phyloP scores from a whole-genome alignment of 371 early-diverging fungal species.

The Rhizomucor pusillus region DNA sequence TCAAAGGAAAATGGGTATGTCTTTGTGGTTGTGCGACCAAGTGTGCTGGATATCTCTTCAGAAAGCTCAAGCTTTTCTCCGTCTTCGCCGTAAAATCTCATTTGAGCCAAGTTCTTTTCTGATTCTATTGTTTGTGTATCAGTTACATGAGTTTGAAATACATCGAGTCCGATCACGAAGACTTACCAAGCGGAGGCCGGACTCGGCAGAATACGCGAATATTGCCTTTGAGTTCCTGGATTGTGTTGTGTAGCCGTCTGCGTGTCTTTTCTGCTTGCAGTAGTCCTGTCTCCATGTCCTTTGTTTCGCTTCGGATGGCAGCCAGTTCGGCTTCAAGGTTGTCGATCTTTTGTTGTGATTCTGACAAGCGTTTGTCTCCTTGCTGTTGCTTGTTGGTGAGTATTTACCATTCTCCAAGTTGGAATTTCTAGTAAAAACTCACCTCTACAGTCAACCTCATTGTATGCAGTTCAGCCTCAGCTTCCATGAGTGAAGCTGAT shows the following conservation, averaged over 20 bases:
- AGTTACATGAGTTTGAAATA: neutral
- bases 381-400: slow-evolving; percentile 15
- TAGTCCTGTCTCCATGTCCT: slow-evolving; percentile 62
- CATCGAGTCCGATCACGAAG: neutral
- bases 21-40: slow-evolving; percentile 45
- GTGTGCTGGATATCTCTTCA: slow-evolving; percentile 35
- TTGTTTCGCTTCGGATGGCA: slow-evolving; percentile 9
- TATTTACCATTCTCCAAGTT: too few species aligned
- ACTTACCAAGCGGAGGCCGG: slow-evolving; percentile 64
- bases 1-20: slow-evolving; percentile 81
- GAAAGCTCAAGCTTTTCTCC: slow-evolving; percentile 50
- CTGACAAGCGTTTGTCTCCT: slow-evolving; percentile 39
- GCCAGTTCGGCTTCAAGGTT: slow-evolving; percentile 31
- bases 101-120: slow-evolving; percentile 23
- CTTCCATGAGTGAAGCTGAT: slow-evolving; percentile 42
- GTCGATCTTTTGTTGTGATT: slow-evolving; percentile 49
- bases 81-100: slow-evolving; percentile 48
- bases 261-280: slow-evolving; percentile 77
- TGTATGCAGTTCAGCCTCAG: slow-evolving; percentile 44
- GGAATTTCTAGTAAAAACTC: neutral
- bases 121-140: slow-evolving; percentile 10
- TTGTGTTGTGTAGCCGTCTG: slow-evolving; percentile 84
- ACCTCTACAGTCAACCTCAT: slow-evolving; percentile 50
- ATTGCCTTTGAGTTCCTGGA: slow-evolving; percentile 97
- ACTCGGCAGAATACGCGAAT: slow-evolving; percentile 98